Evolutionary conservation across 345 rosid genomes (phyloP), one percentile per base, ranked within the genome.

Genomic region (Aethionema arabicum): DNA sequence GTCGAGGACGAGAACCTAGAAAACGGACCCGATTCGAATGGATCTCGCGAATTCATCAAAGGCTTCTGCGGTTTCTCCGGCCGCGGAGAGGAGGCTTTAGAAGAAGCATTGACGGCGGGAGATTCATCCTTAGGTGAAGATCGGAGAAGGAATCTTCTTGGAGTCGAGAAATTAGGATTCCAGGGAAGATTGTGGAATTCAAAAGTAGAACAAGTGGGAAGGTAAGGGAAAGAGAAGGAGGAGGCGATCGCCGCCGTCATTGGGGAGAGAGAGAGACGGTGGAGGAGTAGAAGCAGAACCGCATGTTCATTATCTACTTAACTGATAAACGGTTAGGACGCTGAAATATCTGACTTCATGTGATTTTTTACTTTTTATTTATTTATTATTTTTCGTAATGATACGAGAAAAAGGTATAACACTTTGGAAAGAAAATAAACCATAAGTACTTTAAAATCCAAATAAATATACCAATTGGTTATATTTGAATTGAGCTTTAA

Each of bases 181-280:
- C 66, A 11, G 30, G 52, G 30, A 62, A 69, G 52, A 8, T 30
- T 27, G 27, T 12, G 72, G 2, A 63, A 29, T 13, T 44, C 52
- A 32, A 30, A 29, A 1, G 38, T 27, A 2, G 79, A 70, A 4
- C 63, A 36, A 3, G 67, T 46, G 0, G 13, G 78, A 6, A 47
- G 55, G 4, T 56, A 38, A 63, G 70, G 27, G 33, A 48, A 41
- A 48, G 56, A 63, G 49, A 76, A 74, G 33, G 80, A 80, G 64
- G 72, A 52, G 31, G 53, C 40, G 50, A 80, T 51, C 59, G 79
- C 81, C 86, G 82, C 80, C 86, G 82, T 78, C 55, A 45, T 63
- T 37, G 38, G 38, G 52, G 65, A 47, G 67, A 55, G 43, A 56
- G 53, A 36, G 30, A 48, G 63, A 32, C 43, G 70, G 66, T 61